These are phyloP conservation scores for Alternaria ventricosa DNA, from an alignment of 2,329 filamentous ascomycete species.

Conservation along the genomic window DNA sequence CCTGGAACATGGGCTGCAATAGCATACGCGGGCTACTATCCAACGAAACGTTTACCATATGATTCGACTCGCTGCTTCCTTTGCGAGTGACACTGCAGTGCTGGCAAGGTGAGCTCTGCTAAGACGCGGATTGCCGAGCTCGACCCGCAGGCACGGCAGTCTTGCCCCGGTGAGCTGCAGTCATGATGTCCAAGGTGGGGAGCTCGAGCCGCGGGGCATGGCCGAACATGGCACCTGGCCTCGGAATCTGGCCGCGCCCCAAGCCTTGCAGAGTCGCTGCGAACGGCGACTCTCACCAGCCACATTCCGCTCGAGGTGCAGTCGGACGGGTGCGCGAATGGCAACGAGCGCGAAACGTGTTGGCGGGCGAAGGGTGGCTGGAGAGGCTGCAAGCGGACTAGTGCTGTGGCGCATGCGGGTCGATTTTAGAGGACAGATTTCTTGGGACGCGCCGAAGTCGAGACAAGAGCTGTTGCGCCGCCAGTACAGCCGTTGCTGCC, in stretches of 20 bases:
- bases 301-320: not conserved
- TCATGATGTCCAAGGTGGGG: constrained; percentile 12
- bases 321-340: not conserved
- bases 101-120: not conserved
- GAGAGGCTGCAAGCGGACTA: constrained; percentile 3
- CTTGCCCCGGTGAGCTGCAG: constrained; percentile 1
- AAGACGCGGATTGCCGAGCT: not conserved
- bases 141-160: not conserved
- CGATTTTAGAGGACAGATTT: constrained; percentile 18
- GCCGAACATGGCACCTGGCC: not conserved
- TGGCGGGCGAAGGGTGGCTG: constrained; percentile 9
- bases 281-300: not conserved
- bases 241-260: constrained; percentile 5
- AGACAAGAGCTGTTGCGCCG: constrained; percentile 16
- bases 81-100: not conserved
- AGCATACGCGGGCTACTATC: constrained; percentile 4
- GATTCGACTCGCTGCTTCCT: not conserved
- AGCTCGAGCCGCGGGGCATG: constrained; percentile 1
- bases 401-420: constrained; percentile 17
- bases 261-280: not conserved
- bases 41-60: not conserved
- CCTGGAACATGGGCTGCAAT: not conserved
- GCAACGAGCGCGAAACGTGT: constrained; percentile 7
- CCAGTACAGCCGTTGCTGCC: constrained; percentile 11
- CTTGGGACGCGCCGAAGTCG: constrained; percentile 11